These are phyloP conservation scores for Glycyrrhiza uralensis DNA, from an alignment of 306 rosid genomes.

Conservation along the genomic window DNA sequence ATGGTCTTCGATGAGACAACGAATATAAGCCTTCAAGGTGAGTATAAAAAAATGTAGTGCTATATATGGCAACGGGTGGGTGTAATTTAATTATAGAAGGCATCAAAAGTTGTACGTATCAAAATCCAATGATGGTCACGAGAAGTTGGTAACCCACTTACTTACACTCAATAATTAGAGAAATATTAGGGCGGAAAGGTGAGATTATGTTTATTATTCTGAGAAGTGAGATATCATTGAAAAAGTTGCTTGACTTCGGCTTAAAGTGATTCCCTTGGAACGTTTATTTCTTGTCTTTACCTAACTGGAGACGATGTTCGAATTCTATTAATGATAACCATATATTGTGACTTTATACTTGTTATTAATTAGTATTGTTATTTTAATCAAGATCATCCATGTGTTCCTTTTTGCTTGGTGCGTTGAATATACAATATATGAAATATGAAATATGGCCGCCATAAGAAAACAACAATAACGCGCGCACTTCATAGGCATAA, in stretches of 20 bases:
- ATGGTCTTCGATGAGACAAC: not conserved
- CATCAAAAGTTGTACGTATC: conserved; percentile 14
- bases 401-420: not conserved
- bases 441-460: not conserved
- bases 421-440: conserved; percentile 21
- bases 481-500: not conserved
- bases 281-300: conserved; percentile 6
- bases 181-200: conserved; percentile 14
- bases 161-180: conserved; percentile 23
- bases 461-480: not conserved
- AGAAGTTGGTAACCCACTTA: conserved; percentile 33
- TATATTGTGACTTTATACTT: not conserved
- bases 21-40: not conserved
- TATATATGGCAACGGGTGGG: not conserved
- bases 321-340: conserved; percentile 14
- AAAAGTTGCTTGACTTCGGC: conserved; percentile 18
- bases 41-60: not conserved
- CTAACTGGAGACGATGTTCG: conserved; percentile 17
- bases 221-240: conserved; percentile 21
- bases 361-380: not conserved
- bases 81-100: conserved; percentile 9
- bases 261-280: not conserved
- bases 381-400: not conserved
- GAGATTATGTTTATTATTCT: not conserved
- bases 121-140: conserved; percentile 3